Conservation (phyloP, 176 grass and related monocot genomes). For the Carex littledalei region DNA sequence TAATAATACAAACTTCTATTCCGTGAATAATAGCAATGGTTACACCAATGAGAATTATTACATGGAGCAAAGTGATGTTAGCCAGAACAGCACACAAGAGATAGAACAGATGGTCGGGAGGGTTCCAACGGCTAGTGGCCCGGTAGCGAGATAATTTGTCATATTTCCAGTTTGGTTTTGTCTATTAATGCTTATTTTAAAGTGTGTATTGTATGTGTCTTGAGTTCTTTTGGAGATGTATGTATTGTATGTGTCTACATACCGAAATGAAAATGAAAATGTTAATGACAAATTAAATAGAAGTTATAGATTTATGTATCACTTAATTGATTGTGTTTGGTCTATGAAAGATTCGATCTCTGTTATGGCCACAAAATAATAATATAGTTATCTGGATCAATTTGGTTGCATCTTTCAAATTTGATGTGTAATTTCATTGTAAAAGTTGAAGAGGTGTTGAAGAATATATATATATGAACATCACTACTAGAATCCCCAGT, state of each 20-base stretch:
- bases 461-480: no score
- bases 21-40: neutral
- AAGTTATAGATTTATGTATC: no score
- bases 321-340: no score
- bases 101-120: conserved; percentile 32
- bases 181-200: neutral
- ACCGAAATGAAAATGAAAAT: neutral
- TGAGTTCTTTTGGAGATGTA: neutral
- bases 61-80: neutral
- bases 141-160: conserved; percentile 24
- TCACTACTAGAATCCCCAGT: no score
- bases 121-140: conserved; percentile 21
- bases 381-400: no score
- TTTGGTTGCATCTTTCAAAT: no score
- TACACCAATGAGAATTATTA: conserved; percentile 10
- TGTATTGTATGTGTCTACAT: neutral
- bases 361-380: no score
- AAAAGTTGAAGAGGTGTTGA: no score
- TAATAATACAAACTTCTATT: neutral
- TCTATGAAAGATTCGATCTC: no score
- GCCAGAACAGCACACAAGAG: conserved; percentile 25
- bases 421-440: no score
- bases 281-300: neutral
- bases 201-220: neutral
- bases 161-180: neutral